Percentiles rank a stretch among this genome's conserved stretches.
Conservation (phyloP, 202 grass and related monocot species). For the Panicum virgatum region DNA sequence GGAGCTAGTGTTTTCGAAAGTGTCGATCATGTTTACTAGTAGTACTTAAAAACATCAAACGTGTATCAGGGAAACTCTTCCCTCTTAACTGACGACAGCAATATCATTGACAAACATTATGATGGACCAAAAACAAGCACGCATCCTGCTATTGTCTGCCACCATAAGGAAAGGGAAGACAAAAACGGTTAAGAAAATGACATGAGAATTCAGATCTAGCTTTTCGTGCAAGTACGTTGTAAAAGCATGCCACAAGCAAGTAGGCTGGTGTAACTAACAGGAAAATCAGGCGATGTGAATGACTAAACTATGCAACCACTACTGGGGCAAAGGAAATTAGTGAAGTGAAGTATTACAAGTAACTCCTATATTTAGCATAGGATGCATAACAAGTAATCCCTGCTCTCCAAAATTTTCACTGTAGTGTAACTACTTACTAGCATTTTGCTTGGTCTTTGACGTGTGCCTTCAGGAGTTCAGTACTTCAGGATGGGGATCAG, state of each 20-base stretch:
- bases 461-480: neutral
- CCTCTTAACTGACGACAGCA: neutral
- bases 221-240: neutral
- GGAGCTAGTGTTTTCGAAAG: neutral
- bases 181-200: neutral
- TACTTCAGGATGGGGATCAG: neutral
- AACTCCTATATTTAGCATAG: neutral
- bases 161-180: neutral
- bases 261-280: constrained; percentile 40
- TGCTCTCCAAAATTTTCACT: neutral
- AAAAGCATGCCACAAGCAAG: neutral
- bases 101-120: neutral
- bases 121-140: constrained; percentile 20
- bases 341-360: neutral
- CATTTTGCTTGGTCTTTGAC: neutral
- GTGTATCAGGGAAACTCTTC: neutral
- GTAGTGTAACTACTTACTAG: neutral
- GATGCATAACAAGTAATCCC: neutral
- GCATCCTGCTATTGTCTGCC: constrained; percentile 11
- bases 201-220: neutral
- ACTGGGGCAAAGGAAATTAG: neutral
- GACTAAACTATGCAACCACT: neutral
- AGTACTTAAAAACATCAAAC: neutral
- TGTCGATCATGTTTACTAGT: neutral
- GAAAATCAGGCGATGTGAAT: neutral